Evolutionary conservation across 805 yeast genomes (phyloP).

Genomic region (Zygosaccharomyces pseudorouxii): DNA sequence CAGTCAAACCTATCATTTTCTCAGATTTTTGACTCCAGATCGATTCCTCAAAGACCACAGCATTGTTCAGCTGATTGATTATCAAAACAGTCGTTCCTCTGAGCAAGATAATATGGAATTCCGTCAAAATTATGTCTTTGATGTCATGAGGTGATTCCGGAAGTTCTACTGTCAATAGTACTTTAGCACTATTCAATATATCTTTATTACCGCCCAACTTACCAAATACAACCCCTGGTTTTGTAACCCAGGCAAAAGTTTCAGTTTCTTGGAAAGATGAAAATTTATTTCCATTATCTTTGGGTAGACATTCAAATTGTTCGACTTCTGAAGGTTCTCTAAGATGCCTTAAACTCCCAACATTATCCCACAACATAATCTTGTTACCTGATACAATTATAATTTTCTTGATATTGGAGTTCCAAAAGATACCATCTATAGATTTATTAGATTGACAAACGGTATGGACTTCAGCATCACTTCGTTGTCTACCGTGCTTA

Average conservation of each 20-base stretch:
- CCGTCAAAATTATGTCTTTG: slow-evolving; percentile 44
- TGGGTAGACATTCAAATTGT: slow-evolving; percentile 36
- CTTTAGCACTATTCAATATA: slow-evolving; percentile 36
- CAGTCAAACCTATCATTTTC: slow-evolving; percentile 42
- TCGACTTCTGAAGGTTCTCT: slow-evolving; percentile 36
- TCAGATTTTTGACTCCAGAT: slow-evolving; percentile 37
- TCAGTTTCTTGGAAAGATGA: slow-evolving; percentile 17
- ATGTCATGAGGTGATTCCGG: slow-evolving; percentile 35
- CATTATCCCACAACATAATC: slow-evolving; percentile 23
- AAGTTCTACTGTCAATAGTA: slow-evolving; percentile 39
- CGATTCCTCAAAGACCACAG: slow-evolving; percentile 41
- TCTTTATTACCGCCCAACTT: slow-evolving; percentile 23
- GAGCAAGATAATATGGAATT: slow-evolving; percentile 50
- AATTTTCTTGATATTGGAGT: slow-evolving; percentile 8
- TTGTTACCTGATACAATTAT: slow-evolving; percentile 22
- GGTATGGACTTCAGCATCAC: slow-evolving; percentile 9
- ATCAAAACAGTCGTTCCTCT: slow-evolving; percentile 41
- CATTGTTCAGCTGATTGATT: slow-evolving; percentile 49
- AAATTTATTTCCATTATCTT: slow-evolving; percentile 34
- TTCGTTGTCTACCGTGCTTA: slow-evolving; percentile 9
- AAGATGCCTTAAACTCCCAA: slow-evolving; percentile 14
- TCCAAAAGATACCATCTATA: slow-evolving; percentile 29
- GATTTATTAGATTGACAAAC: slow-evolving; percentile 12
- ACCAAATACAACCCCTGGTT: slow-evolving; percentile 46
- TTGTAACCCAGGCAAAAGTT: slow-evolving; percentile 45